Evolutionary conservation across 495 filamentous ascomycete species (phyloP).

Genomic region (Ramalina intermedia): DNA sequence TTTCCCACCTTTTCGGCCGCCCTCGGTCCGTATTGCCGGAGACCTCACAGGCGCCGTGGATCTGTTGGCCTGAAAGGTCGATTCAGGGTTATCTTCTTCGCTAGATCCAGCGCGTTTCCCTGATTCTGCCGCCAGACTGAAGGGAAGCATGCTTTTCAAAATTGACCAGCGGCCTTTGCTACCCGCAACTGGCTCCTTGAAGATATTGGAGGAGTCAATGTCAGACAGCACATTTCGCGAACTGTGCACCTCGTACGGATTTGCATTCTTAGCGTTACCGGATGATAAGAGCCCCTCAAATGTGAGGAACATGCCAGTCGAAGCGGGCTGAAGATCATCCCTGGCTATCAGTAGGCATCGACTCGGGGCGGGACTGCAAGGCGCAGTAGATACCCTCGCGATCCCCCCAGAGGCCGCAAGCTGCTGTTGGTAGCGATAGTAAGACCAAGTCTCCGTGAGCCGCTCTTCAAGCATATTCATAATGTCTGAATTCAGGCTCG

Average conservation of each 20-base stretch:
- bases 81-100: neutral
- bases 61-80: neutral
- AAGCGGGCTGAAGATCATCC: constrained; percentile 53
- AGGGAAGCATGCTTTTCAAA: constrained; percentile 51
- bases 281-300: constrained; percentile 47
- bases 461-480: constrained; percentile 54
- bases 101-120: neutral
- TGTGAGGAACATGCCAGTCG: constrained; percentile 46
- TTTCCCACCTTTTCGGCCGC: too few species aligned
- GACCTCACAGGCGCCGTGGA: neutral
- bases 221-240: constrained; percentile 21
- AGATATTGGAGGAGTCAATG: constrained; percentile 3
- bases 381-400: constrained; percentile 57
- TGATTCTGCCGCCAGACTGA: constrained; percentile 15
- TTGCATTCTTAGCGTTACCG: constrained; percentile 24
- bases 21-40: too few species aligned
- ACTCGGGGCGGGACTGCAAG: constrained; percentile 79
- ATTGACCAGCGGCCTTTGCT: constrained; percentile 56
- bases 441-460: constrained; percentile 59
- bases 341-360: constrained; percentile 84
- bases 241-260: constrained; percentile 25
- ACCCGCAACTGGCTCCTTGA: constrained; percentile 1
- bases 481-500: constrained; percentile 57
- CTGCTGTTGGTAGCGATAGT: constrained; percentile 62
- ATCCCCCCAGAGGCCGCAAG: constrained; percentile 39